Evolutionary conservation across 192 early-diverging fungal genomes (phyloP), one percentile per base, ranked within the genome.

Genomic region (Globomyces pollinis-pini): DNA sequence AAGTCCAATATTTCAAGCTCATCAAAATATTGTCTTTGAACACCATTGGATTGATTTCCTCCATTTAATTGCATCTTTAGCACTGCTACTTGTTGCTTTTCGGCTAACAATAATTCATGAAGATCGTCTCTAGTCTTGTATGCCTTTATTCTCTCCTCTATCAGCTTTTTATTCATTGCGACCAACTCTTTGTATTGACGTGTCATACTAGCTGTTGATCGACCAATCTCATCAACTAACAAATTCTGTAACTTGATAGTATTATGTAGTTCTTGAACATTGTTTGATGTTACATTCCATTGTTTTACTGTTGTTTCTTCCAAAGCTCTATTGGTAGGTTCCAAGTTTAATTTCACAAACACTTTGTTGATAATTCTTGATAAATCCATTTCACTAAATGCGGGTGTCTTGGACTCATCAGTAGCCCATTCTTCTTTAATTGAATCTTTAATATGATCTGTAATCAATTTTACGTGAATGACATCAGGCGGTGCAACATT

Each of bases 231-330:
- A 41, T 41, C 38, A 12, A 55, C 8, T 9, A 35, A 41, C 9
- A 55, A 23, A 35, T 55, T 55, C 33, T 55, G 53, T 23, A 55
- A 33, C 24, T 36, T 55, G 32, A 55, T 55, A 24, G 20, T 55
- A 8, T 21, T 38, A 0, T 55, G 29, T 13, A 55, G 29, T 1
- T 55, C 53, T 8, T 0, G 3, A 13, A 4, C 23, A 47, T 4
- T 4, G 3, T 7, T 0, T 5, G 7, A 6, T 47, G 23, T 26
- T 16, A 47, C 5, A 21, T 21, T 47, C 18, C 44, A 26, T 26
- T 8, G 6, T 6, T 47, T 47, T n/a, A n/a, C n/a, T n/a, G n/a
- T n/a, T n/a, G n/a, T n/a, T 47, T 47, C 23, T 28, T 21, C 44
- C 3, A 15, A 26, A 4, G 21, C 2, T 5, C 8, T 9, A 2